phyloP scores from a whole-genome alignment of 345 rosid genomes.

The Dipteronia sinensis region DNA sequence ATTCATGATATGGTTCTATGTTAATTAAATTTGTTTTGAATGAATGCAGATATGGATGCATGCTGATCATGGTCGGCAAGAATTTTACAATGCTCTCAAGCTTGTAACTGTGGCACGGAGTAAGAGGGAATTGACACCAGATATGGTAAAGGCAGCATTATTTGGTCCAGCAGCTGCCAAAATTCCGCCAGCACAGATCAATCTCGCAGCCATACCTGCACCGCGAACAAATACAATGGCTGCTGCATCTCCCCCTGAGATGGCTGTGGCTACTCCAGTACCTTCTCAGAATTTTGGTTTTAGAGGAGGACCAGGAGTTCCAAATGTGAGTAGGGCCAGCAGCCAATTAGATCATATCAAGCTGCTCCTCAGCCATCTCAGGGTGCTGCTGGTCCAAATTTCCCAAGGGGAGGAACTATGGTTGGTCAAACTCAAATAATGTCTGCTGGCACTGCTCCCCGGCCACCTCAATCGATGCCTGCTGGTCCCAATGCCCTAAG shows the following conservation, averaged over 20 bases:
- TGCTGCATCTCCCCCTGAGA: conserved; percentile 41
- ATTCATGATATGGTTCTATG: neutral
- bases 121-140: conserved; percentile 88
- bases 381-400: conserved; percentile 44
- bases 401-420: conserved; percentile 48
- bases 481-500: conserved; percentile 40
- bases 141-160: conserved; percentile 90
- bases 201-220: conserved; percentile 57
- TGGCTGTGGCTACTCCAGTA: conserved; percentile 36
- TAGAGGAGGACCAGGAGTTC: conserved; percentile 68
- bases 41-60: conserved; percentile 77
- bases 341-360: conserved; percentile 54
- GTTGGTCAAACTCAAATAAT: conserved; percentile 43
- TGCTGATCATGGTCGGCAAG: conserved; percentile 86
- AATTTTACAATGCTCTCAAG: conserved; percentile 81
- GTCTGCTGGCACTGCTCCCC: conserved; percentile 40
- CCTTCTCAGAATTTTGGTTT: conserved; percentile 51
- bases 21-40: conserved; percentile 22
- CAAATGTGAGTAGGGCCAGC: conserved; percentile 52
- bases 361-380: conserved; percentile 52
- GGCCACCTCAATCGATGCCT: conserved; percentile 45
- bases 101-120: conserved; percentile 98
- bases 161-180: conserved; percentile 92
- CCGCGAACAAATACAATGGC: conserved; percentile 41
- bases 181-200: conserved; percentile 90